Conservation (phyloP, 2,329 filamentous ascomycete species). For the Lachnellula cervina region DNA sequence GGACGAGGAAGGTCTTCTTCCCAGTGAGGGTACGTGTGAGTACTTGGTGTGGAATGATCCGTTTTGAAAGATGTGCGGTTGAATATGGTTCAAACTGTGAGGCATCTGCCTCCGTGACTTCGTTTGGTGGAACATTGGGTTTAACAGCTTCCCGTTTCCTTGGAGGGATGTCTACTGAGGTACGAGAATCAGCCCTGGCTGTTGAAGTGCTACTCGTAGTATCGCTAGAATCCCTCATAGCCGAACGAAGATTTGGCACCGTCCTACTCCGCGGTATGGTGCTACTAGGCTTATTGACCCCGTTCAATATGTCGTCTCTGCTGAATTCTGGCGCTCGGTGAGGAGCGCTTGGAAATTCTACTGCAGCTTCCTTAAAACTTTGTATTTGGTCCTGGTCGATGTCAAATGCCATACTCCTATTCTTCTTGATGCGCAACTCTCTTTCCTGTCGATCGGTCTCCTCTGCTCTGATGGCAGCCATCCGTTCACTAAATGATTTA, state of each 20-base stretch:
- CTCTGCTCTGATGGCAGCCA: slow-evolving; percentile 63
- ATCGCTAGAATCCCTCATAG: slow-evolving; percentile 13
- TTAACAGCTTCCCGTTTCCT: slow-evolving; percentile 6
- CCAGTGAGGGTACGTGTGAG: slow-evolving; percentile 72
- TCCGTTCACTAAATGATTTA: slow-evolving; percentile 73
- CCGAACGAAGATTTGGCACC: slow-evolving; percentile 21
- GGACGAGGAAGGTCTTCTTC: slow-evolving; percentile 73
- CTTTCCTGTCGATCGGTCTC: slow-evolving; percentile 48
- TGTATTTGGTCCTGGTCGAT: slow-evolving; percentile 56
- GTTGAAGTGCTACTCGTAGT: slow-evolving; percentile 2
- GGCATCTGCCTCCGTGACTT: slow-evolving; percentile 43
- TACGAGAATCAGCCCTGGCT: slow-evolving; percentile 19
- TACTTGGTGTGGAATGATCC: slow-evolving; percentile 75
- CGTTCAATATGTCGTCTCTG: slow-evolving; percentile 54
- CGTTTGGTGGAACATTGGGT: slow-evolving; percentile 28
- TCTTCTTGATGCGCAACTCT: slow-evolving; percentile 47
- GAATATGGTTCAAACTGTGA: slow-evolving; percentile 83
- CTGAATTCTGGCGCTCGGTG: slow-evolving; percentile 50
- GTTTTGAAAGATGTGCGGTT: slow-evolving; percentile 73
- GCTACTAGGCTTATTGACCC: slow-evolving; percentile 26
- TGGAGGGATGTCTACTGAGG: slow-evolving; percentile 7
- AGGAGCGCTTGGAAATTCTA: slow-evolving; percentile 48
- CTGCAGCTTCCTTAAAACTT: slow-evolving; percentile 52
- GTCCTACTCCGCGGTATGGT: slow-evolving; percentile 40
- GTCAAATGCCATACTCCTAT: slow-evolving; percentile 52